These are phyloP conservation scores for Tylopilus orsonianus DNA, from an alignment of 1,284 basidiomycete species.

Conservation along the genomic window DNA sequence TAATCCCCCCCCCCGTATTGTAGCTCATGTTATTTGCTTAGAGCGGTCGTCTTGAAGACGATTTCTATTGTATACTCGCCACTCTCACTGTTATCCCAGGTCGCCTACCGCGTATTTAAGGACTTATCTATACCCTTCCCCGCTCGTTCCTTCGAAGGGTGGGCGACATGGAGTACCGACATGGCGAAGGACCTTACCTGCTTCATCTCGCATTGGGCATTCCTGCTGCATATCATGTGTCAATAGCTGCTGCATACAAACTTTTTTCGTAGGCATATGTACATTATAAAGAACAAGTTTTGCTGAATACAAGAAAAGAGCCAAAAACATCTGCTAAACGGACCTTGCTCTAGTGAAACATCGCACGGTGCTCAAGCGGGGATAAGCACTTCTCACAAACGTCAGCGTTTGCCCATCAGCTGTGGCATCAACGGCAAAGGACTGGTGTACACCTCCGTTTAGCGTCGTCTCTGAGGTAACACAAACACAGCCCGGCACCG, in stretches of 20 bases:
- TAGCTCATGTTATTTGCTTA: slow-evolving; percentile 27
- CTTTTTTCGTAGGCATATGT: slow-evolving; percentile 35
- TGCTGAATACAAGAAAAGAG: slow-evolving; percentile 26
- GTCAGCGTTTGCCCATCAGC: slow-evolving; percentile 11
- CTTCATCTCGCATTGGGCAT: slow-evolving; percentile 36
- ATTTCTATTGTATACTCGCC: slow-evolving; percentile 29
- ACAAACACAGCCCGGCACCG: slow-evolving; percentile 24
- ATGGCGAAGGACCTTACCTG: slow-evolving; percentile 24
- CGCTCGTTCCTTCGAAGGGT: slow-evolving; percentile 18
- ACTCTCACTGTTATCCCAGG: slow-evolving; percentile 4
- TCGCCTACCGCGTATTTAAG: slow-evolving; percentile 32
- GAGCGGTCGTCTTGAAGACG: slow-evolving; percentile 35
- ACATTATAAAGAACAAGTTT: slow-evolving; percentile 34
- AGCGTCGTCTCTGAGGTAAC: slow-evolving; percentile 12
- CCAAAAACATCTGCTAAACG: not conserved
- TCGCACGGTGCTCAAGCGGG: not conserved
- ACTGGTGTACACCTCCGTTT: slow-evolving; percentile 4
- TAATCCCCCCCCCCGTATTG: slow-evolving; percentile 29
- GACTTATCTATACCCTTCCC: slow-evolving; percentile 36
- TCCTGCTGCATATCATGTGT: slow-evolving; percentile 35
- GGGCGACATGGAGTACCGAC: slow-evolving; percentile 25
- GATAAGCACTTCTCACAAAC: slow-evolving; percentile 10
- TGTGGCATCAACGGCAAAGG: slow-evolving; percentile 6
- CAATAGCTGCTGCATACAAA: slow-evolving; percentile 37
- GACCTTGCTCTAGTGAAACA: slow-evolving; percentile 10